Base-by-base conservation (phyloP, 768 basidiomycete species). In the Boletus sp. region DNA sequence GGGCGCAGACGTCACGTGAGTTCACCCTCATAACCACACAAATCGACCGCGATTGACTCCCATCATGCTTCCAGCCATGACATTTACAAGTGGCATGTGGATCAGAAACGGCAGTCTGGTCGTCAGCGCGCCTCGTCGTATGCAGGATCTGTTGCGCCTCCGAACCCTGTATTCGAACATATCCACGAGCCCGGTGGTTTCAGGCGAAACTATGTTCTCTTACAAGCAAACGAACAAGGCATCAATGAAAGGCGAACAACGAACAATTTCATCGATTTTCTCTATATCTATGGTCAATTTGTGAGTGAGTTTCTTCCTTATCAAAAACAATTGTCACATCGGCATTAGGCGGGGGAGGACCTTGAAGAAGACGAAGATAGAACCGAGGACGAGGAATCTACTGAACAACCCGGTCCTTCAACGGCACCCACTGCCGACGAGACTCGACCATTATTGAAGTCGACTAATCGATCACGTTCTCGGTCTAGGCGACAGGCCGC, bases 151-250 rank as follows among this genome's bases (percentile, higher is more conserved):
- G 73, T 76, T 11, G 64, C 70, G 0, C 74, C 79, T 5, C 76
- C 76, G 7, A 81, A 91, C 65, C 90, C 95, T 19, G 88, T 81
- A 3, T 90, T 97, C 53, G 88, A 94, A 63, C 92, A 95, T 62
- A 93, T 98, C 49, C 92, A 93, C 57, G 91, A 96, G 66, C 96
- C 95, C 0, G 95, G 95, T 51, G 95, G 94, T 1, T 97, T 98
- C 72, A 79, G 95, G 61, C 79, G 95, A 50, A 92, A 95, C 70
- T 97, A 92, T 69, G 77, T 98, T 8, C 74, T 87, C 30, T 70
- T 89, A 52, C 83, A 81, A 46, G 86, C 90, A 4, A 81, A 79
- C 45, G 87, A 88, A 56, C 82, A 85, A 54, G 84, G 83, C 9
- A 65, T 70, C 21, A 82, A 80, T 39, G 85, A 87, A 56, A 79